Conservation (phyloP, 2,329 filamentous ascomycete species). For the Aspergillus aculeatus region DNA sequence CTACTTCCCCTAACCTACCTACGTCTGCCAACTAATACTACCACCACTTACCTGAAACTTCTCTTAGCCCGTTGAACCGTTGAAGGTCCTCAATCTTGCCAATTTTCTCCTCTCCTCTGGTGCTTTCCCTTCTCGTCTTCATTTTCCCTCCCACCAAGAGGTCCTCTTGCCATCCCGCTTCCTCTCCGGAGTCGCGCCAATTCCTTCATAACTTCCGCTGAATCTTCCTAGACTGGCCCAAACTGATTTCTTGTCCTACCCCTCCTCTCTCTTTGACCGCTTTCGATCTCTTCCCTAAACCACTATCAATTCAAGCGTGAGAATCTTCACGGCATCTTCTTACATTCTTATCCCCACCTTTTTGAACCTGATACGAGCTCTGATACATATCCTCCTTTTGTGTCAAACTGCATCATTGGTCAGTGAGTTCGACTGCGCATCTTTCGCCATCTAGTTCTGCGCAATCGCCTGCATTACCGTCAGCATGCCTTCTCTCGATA, state of each 20-base stretch:
- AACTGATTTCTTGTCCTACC: not conserved
- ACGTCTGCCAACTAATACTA: not conserved
- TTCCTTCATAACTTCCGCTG: not conserved
- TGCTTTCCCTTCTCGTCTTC: not conserved
- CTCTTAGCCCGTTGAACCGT: not conserved
- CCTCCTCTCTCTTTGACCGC: not conserved
- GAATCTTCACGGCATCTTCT: not conserved
- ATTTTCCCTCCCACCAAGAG: not conserved
- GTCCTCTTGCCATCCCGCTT: not conserved
- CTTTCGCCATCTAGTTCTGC: not conserved
- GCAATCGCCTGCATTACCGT: not conserved
- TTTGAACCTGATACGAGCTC: not conserved
- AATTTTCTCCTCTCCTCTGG: not conserved
- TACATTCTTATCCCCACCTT: not conserved
- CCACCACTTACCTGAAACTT: too few relatives aligned
- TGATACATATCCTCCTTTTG: conserved; percentile 2
- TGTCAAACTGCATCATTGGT: not conserved
- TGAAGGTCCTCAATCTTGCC: not conserved
- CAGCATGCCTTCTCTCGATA: conserved; percentile 38
- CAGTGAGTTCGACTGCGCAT: not conserved
- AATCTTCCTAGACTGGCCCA: not conserved
- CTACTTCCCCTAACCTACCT: too few relatives aligned
- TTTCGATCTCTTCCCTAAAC: not conserved
- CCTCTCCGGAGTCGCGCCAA: not conserved
- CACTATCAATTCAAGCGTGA: not conserved